These are phyloP conservation scores for Trematosphaeria pertusa DNA, from an alignment of 2,329 filamentous ascomycete genomes.

Conservation along the genomic window DNA sequence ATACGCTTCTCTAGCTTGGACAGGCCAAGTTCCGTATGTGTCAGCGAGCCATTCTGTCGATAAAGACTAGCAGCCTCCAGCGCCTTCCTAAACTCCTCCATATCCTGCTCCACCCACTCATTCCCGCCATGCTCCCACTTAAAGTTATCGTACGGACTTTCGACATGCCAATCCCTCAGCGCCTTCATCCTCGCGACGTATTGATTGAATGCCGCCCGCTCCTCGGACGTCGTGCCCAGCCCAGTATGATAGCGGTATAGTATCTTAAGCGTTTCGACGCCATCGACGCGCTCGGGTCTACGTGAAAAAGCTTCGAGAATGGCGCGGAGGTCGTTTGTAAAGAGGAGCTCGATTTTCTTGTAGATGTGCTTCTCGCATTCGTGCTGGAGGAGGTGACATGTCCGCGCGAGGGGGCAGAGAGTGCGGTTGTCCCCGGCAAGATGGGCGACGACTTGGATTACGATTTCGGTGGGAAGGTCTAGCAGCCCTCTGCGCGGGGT, in stretches of 20 bases:
- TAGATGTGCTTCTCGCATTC: slow-evolving; percentile 44
- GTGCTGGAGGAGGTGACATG: slow-evolving; percentile 37
- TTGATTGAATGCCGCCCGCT: slow-evolving; percentile 35
- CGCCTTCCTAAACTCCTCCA: slow-evolving; percentile 38
- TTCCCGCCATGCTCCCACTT: slow-evolving; percentile 36
- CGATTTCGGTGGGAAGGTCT: slow-evolving; percentile 37
- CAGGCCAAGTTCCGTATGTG: slow-evolving; percentile 25
- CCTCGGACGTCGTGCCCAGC: slow-evolving; percentile 27
- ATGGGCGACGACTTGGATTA: slow-evolving; percentile 35
- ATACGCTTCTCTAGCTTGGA: slow-evolving; percentile 32
- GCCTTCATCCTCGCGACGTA: slow-evolving; percentile 38
- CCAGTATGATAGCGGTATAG: slow-evolving; percentile 32
- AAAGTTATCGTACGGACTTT: slow-evolving; percentile 46
- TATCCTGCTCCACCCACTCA: slow-evolving; percentile 42
- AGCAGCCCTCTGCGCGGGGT: slow-evolving; percentile 1
- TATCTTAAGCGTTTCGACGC: slow-evolving; percentile 42
- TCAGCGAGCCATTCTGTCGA: slow-evolving; percentile 17
- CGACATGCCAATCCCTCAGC: slow-evolving; percentile 41
- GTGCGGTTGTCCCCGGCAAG: slow-evolving; percentile 30
- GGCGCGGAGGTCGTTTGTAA: slow-evolving; percentile 30
- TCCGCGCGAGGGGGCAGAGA: slow-evolving; percentile 36
- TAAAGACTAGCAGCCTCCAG: slow-evolving; percentile 34
- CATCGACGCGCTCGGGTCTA: slow-evolving; percentile 33
- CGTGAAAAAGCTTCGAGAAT: slow-evolving; percentile 34
- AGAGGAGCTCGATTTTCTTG: slow-evolving; percentile 35